A percentile compares a stretch with the other conserved stretches of the same genome.
Conservation (phyloP, 169 alveolate species). For the Plasmodium ovale region DNA sequence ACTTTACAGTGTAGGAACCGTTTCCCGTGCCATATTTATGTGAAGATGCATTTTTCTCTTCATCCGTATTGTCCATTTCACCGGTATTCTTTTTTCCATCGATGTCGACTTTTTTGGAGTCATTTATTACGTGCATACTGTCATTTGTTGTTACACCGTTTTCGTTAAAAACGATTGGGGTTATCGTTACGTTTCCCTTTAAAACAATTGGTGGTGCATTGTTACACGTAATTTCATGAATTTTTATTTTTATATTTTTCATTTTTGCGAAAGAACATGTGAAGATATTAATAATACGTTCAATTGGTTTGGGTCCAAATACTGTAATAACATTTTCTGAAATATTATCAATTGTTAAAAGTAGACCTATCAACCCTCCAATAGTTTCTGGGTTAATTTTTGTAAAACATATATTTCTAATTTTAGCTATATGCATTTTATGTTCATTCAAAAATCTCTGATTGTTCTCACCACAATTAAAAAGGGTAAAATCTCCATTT, state of each 20-base stretch:
- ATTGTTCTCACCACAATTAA: slow-evolving; percentile 89
- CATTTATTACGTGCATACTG: background rate
- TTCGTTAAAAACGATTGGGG: slow-evolving; percentile 38
- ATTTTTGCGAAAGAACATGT: slow-evolving; percentile 73
- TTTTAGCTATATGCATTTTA: slow-evolving; percentile 82
- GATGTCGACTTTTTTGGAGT: background rate
- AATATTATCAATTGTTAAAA: slow-evolving; percentile 86
- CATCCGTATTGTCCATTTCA: background rate
- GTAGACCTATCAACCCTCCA: slow-evolving; percentile 89
- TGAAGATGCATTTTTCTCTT: background rate
- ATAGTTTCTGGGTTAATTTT: slow-evolving; percentile 80
- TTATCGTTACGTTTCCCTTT: slow-evolving; percentile 55
- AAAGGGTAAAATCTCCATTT: slow-evolving; percentile 81
- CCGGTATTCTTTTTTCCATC: background rate
- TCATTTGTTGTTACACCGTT: background rate
- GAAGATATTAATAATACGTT: slow-evolving; percentile 64
- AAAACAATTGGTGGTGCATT: slow-evolving; percentile 34
- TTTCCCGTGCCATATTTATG: background rate
- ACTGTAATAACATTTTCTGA: slow-evolving; percentile 78
- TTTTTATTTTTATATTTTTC: slow-evolving; percentile 62
- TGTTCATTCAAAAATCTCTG: slow-evolving; percentile 88
- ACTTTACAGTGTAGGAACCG: background rate
- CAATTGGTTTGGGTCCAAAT: slow-evolving; percentile 86
- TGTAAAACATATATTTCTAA: slow-evolving; percentile 83
- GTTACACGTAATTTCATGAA: slow-evolving; percentile 32